Percentiles rank a stretch among this genome's conserved stretches.
These are phyloP conservation scores for Spiromastix sp. DNA, from an alignment of 2,329 filamentous ascomycete species.

Conservation along the genomic window DNA sequence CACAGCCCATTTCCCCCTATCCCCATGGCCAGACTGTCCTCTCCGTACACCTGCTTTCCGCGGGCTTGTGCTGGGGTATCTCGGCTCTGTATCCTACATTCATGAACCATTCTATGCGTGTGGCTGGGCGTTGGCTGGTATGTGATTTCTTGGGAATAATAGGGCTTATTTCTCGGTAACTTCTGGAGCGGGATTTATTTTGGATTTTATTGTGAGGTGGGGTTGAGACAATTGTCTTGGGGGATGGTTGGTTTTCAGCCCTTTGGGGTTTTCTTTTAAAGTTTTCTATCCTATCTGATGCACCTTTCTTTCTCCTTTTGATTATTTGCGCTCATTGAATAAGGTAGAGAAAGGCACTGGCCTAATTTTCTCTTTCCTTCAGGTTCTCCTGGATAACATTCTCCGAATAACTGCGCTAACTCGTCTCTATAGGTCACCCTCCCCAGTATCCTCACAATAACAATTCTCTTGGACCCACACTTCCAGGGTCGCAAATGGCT, in stretches of 20 bases:
- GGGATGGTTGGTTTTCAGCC: constrained; percentile 23
- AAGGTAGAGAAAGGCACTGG: neutral
- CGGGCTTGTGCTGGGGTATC: constrained; percentile 23
- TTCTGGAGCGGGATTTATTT: constrained; percentile 27
- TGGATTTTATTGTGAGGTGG: constrained; percentile 25
- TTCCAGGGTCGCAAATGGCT: constrained; percentile 22
- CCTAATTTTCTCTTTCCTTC: neutral
- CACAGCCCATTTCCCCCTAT: neutral
- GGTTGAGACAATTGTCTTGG: constrained; percentile 23
- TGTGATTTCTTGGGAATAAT: constrained; percentile 26
- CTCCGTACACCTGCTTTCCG: constrained; percentile 15
- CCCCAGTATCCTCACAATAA: constrained; percentile 20
- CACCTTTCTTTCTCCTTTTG: neutral
- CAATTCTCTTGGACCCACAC: constrained; percentile 24
- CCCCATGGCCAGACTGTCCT: constrained; percentile 11
- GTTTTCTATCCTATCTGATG: neutral
- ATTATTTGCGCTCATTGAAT: neutral
- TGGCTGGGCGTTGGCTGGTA: constrained; percentile 17
- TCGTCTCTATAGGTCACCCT: constrained; percentile 25
- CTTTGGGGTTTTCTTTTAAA: too few species aligned
- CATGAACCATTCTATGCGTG: constrained; percentile 21
- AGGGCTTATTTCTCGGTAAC: constrained; percentile 21
- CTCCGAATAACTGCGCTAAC: neutral
- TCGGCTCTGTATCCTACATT: constrained; percentile 25
- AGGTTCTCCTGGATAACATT: neutral